phyloP scores from a whole-genome alignment of 2,329 filamentous ascomycete species.

The Penicillium paneum region DNA sequence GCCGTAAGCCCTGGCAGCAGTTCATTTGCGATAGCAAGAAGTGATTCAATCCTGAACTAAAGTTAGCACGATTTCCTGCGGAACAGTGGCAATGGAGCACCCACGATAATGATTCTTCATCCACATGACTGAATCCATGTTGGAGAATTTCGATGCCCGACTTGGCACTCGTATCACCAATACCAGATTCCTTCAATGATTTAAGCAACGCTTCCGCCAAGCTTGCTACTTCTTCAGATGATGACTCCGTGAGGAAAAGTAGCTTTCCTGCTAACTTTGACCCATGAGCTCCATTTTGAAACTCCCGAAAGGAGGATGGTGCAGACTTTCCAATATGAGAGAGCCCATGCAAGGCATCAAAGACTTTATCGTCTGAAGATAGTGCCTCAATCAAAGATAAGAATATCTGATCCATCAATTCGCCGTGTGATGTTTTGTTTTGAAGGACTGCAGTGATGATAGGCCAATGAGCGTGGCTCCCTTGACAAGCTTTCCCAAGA shows the following conservation, averaged over 20 bases:
- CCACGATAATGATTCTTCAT: slow-evolving; percentile 45
- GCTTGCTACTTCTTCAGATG: slow-evolving; percentile 50
- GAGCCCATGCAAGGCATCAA: slow-evolving; percentile 45
- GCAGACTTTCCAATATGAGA: slow-evolving; percentile 43
- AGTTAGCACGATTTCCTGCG: slow-evolving; percentile 1
- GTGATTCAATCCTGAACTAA: slow-evolving; percentile 50
- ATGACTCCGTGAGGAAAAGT: slow-evolving; percentile 53
- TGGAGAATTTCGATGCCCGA: slow-evolving; percentile 54
- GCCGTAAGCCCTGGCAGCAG: slow-evolving; percentile 38
- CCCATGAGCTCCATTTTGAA: slow-evolving; percentile 46
- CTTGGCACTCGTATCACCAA: slow-evolving; percentile 41
- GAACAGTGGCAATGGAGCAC: slow-evolving; percentile 29
- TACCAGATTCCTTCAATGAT: slow-evolving; percentile 35
- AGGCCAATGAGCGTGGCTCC: slow-evolving; percentile 38
- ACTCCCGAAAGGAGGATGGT: slow-evolving; percentile 42
- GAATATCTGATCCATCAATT: slow-evolving; percentile 37
- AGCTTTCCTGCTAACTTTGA: slow-evolving; percentile 52
- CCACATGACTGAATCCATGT: slow-evolving; percentile 49
- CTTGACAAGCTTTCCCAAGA: slow-evolving; percentile 36
- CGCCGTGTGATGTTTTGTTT: slow-evolving; percentile 36
- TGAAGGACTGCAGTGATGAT: slow-evolving; percentile 39
- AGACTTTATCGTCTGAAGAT: slow-evolving; percentile 36
- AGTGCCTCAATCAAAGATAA: slow-evolving; percentile 41
- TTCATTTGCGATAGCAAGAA: slow-evolving; percentile 55
- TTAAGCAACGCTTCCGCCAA: slow-evolving; percentile 35